Percentiles rank a stretch among this genome's conserved stretches.
These are phyloP conservation scores for Polysphondylium violaceum DNA, from an alignment of 78 protist genomes.

Conservation along the genomic window DNA sequence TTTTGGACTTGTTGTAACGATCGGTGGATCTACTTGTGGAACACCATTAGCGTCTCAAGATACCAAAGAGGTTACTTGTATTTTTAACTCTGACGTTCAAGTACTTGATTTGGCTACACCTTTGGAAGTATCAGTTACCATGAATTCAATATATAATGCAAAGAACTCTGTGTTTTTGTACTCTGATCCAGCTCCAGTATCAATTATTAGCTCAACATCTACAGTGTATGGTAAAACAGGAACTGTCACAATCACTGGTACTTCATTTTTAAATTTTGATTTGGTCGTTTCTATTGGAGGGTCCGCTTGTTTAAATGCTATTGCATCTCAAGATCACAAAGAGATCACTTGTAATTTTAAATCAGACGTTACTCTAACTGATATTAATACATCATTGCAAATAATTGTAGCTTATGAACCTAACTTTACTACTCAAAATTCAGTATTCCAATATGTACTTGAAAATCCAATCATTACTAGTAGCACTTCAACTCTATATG, in stretches of 20 bases:
- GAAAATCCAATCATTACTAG: too few relatives aligned
- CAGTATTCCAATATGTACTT: too few relatives aligned
- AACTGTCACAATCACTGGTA: neutral
- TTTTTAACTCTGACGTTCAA: neutral
- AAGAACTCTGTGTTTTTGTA: too few relatives aligned
- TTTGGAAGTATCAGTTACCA: too few relatives aligned
- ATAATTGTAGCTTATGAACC: too few relatives aligned
- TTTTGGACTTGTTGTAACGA: neutral
- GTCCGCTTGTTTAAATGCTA: neutral
- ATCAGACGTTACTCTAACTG: neutral
- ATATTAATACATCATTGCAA: neutral
- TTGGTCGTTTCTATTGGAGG: neutral
- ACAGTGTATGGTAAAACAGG: too few relatives aligned
- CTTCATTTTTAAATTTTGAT: neutral
- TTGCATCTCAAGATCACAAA: neutral
- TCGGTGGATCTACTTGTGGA: neutral
- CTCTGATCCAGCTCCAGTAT: too few relatives aligned
- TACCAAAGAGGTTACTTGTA: neutral
- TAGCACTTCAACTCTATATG: too few relatives aligned
- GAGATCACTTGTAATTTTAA: neutral
- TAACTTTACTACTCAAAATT: too few relatives aligned
- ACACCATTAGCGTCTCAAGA: neutral
- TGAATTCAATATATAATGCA: too few relatives aligned
- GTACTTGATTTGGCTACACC: neutral
- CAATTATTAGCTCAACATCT: too few relatives aligned